phyloP scores from a whole-genome alignment of 768 basidiomycete species.

The Dacryopinax spathularia region DNA sequence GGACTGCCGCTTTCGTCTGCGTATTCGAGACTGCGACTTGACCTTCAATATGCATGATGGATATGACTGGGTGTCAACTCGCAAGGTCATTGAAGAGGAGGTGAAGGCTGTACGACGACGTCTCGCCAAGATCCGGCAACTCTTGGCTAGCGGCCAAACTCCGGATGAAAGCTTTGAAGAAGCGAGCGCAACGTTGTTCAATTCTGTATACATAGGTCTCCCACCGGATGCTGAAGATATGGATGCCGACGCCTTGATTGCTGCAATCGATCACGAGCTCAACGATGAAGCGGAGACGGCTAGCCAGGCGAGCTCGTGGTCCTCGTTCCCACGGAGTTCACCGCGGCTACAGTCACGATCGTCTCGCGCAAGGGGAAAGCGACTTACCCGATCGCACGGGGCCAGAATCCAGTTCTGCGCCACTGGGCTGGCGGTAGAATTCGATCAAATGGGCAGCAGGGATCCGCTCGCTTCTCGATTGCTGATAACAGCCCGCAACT shows the following conservation, averaged over 20 bases:
- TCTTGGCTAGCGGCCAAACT: slow-evolving; percentile 78
- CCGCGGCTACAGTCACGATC: slow-evolving; percentile 32
- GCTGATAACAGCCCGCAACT: slow-evolving; percentile 49
- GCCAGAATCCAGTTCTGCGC: slow-evolving; percentile 76
- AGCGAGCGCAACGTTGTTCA: slow-evolving; percentile 70
- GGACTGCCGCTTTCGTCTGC: slow-evolving; percentile 12
- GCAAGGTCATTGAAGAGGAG: slow-evolving; percentile 74
- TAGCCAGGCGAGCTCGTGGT: slow-evolving; percentile 72
- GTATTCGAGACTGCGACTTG: slow-evolving; percentile 47
- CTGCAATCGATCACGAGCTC: slow-evolving; percentile 86
- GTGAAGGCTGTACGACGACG: slow-evolving; percentile 75
- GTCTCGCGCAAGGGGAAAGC: slow-evolving; percentile 12
- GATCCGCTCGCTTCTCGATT: slow-evolving; percentile 49
- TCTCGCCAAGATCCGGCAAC: slow-evolving; percentile 77
- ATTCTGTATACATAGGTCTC: slow-evolving; percentile 88
- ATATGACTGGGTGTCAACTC: slow-evolving; percentile 83
- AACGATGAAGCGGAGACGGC: slow-evolving; percentile 57
- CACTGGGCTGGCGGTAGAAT: slow-evolving; percentile 45
- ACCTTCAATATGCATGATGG: slow-evolving; percentile 75
- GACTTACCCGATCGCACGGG: slow-evolving; percentile 52
- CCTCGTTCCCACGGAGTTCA: slow-evolving; percentile 37
- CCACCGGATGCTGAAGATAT: slow-evolving; percentile 57
- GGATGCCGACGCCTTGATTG: slow-evolving; percentile 64
- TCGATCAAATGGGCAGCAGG: slow-evolving; percentile 48
- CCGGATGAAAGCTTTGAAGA: slow-evolving; percentile 61